These are phyloP conservation scores for Umbilicaria muhlenbergii DNA, from an alignment of 495 filamentous ascomycete genomes.

Conservation along the genomic window DNA sequence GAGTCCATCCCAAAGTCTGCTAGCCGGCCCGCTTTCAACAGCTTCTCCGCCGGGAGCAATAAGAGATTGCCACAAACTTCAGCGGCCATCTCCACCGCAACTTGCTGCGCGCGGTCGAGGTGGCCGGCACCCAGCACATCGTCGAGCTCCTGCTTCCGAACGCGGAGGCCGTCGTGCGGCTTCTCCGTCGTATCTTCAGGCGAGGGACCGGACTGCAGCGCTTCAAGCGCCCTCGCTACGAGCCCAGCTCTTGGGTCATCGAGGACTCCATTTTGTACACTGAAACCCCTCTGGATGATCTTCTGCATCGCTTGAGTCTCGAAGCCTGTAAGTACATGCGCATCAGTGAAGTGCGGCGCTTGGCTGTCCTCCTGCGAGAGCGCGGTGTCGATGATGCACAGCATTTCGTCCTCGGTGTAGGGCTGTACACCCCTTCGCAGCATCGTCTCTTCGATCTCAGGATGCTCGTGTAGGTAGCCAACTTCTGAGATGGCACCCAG, in stretches of 20 bases:
- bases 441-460: slow-evolving; percentile 18
- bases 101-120: neutral
- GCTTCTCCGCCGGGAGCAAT: neutral
- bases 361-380: neutral
- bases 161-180: too few species aligned
- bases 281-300: too few species aligned
- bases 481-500: slow-evolving; percentile 15
- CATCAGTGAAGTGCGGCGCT: too few species aligned
- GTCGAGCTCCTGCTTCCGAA: too few species aligned
- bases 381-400: slow-evolving; percentile 21
- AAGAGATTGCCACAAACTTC: neutral
- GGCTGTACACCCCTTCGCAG: slow-evolving; percentile 17
- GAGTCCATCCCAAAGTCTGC: slow-evolving; percentile 28
- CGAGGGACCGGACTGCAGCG: neutral
- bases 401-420: slow-evolving; percentile 20
- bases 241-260: too few species aligned
- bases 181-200: too few species aligned
- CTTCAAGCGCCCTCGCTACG: slow-evolving; percentile 22
- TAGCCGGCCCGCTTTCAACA: slow-evolving; percentile 17
- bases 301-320: too few species aligned
- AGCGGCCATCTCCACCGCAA: neutral
- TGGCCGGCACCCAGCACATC: neutral
- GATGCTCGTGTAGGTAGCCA: slow-evolving; percentile 23
- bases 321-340: too few species aligned
- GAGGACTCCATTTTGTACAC: too few species aligned